Conservation (phyloP, 192 early-diverging fungal genomes). For the Coemansia sp. region DNA sequence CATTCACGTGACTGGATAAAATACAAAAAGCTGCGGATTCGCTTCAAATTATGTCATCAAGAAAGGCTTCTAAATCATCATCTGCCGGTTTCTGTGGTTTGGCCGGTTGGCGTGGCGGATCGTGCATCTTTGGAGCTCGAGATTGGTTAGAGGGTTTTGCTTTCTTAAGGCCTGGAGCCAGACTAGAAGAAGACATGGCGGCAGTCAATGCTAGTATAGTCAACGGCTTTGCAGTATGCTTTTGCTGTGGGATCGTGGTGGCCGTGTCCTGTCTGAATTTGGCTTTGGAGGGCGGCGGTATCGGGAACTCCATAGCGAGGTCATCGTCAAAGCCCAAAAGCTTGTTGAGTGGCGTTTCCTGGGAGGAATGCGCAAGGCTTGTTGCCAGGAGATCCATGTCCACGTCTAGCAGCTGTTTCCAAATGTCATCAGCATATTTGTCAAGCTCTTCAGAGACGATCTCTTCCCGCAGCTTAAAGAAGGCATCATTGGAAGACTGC, state of each 20-base stretch:
- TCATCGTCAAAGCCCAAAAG: neutral
- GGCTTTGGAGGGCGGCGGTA: neutral
- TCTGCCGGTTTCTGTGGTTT: conserved; percentile 13
- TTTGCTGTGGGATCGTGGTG: neutral
- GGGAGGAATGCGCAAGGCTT: neutral
- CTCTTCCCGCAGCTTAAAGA: conserved; percentile 37
- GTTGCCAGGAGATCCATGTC: conserved; percentile 12
- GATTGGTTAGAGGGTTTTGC: neutral
- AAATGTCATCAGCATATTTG: conserved; percentile 9
- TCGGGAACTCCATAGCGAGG: neutral
- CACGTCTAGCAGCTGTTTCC: conserved; percentile 23
- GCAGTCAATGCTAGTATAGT: neutral
- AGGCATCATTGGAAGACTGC: conserved; percentile 15
- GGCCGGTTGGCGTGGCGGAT: neutral
- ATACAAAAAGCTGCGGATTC: neutral
- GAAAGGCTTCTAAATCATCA: conserved; percentile 44
- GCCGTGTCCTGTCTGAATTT: neutral
- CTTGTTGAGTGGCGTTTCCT: conserved; percentile 3
- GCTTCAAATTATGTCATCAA: conserved; percentile 37
- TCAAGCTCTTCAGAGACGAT: conserved; percentile 16
- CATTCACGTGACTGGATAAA: no score
- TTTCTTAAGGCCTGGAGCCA: neutral
- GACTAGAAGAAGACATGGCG: neutral
- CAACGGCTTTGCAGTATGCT: neutral
- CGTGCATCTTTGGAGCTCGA: neutral